phyloP scores from a whole-genome alignment of 495 filamentous ascomycete genomes.

The Penicillium flavigenum region DNA sequence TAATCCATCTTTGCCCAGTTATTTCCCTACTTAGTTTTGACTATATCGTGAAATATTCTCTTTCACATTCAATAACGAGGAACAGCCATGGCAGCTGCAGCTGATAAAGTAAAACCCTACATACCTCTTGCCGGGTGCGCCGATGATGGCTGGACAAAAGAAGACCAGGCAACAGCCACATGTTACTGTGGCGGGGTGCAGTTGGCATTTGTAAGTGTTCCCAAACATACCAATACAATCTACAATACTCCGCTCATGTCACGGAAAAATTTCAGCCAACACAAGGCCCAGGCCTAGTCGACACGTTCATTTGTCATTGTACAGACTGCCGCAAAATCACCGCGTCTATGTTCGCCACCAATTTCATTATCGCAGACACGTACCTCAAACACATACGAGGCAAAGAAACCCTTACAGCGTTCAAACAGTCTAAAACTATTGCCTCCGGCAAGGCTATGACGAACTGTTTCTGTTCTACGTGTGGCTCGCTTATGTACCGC shows the following conservation, averaged over 20 bases:
- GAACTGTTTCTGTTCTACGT: conserved; percentile 54
- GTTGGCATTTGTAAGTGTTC: conserved; percentile 39
- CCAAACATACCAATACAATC: no score
- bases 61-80: no score
- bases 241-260: no score
- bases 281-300: conserved; percentile 42
- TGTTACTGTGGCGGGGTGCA: conserved; percentile 58
- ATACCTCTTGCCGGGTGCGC: conserved; percentile 33
- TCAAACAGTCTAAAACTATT: conserved; percentile 39
- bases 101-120: conserved; percentile 21
- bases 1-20: no score
- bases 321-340: conserved; percentile 58
- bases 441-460: conserved; percentile 46
- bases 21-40: no score
- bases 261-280: conserved; percentile 30
- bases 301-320: conserved; percentile 58
- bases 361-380: conserved; percentile 48
- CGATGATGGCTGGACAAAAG: conserved; percentile 37
- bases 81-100: no score
- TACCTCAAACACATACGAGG: conserved; percentile 49
- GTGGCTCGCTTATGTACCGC: conserved; percentile 56
- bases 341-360: conserved; percentile 58
- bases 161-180: conserved; percentile 51
- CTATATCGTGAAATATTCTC: no score
- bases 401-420: conserved; percentile 42